A percentile compares a stretch with the other conserved stretches of the same genome.
Conservation (phyloP, 2,329 filamentous ascomycete genomes). For the Sporothrix inflata region DNA sequence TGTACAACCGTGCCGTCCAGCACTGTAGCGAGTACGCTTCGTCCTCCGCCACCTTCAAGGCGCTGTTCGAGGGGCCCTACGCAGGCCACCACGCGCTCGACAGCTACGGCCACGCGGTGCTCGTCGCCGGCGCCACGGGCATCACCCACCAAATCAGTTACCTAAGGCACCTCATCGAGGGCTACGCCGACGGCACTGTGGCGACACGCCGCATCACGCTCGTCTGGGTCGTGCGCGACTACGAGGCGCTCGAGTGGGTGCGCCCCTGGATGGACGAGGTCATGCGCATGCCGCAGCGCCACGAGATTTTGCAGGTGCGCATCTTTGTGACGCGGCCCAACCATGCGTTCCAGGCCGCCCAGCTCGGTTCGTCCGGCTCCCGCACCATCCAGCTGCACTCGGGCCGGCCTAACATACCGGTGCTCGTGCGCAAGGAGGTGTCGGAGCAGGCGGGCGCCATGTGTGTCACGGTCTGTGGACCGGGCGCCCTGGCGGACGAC, state of each 20-base stretch:
- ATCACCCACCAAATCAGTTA: conserved; percentile 96
- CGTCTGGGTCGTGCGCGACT: conserved; percentile 90
- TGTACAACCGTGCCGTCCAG: conserved; percentile 69
- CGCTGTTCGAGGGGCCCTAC: conserved; percentile 89
- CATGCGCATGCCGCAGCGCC: conserved; percentile 75
- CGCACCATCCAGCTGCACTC: conserved; percentile 89
- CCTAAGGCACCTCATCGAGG: conserved; percentile 73
- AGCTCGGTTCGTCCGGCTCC: conserved; percentile 68
- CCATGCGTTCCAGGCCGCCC: conserved; percentile 66
- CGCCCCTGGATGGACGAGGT: conserved; percentile 79
- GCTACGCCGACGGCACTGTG: conserved; percentile 69
- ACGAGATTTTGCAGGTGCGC: conserved; percentile 81
- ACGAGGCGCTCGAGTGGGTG: conserved; percentile 90
- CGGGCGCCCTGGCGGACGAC: conserved; percentile 74
- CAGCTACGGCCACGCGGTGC: conserved; percentile 88
- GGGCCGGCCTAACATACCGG: conserved; percentile 80
- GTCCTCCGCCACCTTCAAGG: conserved; percentile 62
- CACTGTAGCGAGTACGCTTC: conserved; percentile 48
- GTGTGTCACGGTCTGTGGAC: conserved; percentile 80
- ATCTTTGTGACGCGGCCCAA: conserved; percentile 89
- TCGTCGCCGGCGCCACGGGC: conserved; percentile 90
- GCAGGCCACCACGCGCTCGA: conserved; percentile 80
- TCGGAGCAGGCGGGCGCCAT: conserved; percentile 83
- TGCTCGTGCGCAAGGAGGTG: conserved; percentile 80
- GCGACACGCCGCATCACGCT: conserved; percentile 81